Percentiles rank a stretch among this genome's conserved stretches.
These are phyloP conservation scores for Larix kaempferi DNA, from an alignment of 75 land plant genomes.

Conservation along the genomic window DNA sequence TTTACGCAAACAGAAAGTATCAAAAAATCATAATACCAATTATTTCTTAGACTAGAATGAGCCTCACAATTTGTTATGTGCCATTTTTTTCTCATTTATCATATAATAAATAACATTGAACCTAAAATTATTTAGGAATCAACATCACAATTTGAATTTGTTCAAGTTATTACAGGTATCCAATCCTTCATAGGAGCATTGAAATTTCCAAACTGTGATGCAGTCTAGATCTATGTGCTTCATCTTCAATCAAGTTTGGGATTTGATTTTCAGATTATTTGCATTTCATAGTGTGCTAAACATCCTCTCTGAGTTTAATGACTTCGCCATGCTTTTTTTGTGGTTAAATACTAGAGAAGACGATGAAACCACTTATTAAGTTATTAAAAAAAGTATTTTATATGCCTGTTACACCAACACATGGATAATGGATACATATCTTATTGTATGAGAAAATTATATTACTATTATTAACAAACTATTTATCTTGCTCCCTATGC, in stretches of 20 bases:
- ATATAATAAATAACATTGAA: background rate
- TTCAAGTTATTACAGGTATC: background rate
- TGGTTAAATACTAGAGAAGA: background rate
- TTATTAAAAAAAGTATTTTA: background rate
- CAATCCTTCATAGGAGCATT: background rate
- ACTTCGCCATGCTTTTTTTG: background rate
- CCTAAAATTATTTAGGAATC: background rate
- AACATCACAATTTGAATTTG: background rate
- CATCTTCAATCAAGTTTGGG: background rate
- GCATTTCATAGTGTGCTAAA: background rate
- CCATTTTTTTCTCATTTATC: background rate
- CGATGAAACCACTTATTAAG: background rate
- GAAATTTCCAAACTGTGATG: background rate
- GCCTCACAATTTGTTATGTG: background rate
- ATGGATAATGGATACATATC: background rate
- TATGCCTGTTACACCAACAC: background rate
- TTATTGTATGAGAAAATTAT: background rate
- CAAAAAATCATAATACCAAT: too few species aligned
- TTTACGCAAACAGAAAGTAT: too few species aligned
- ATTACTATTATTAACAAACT: background rate
- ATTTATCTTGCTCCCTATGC: background rate
- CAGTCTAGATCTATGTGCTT: background rate
- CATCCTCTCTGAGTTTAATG: background rate
- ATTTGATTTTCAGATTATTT: background rate
- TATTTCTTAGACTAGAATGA: too few species aligned